phyloP scores from a whole-genome alignment of 441 rosid genomes.

The Cnidoscolus chayamansa region DNA sequence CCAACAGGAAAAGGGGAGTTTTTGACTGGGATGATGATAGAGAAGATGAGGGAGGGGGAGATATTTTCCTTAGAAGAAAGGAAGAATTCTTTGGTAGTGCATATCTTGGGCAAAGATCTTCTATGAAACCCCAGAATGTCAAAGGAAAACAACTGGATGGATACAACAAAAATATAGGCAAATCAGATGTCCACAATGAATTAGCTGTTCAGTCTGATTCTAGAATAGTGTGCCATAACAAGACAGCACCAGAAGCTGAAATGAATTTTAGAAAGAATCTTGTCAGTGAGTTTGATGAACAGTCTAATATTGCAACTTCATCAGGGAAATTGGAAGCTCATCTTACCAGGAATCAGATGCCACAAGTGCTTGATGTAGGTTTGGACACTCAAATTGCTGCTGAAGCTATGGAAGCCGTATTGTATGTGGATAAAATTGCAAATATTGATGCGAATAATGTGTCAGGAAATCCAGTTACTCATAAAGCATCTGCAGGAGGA shows the following conservation, averaged over 20 bases:
- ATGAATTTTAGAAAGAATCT: conserved; percentile 41
- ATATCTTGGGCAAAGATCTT: conserved; percentile 30
- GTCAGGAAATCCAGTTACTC: conserved; percentile 23
- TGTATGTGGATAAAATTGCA: conserved; percentile 37
- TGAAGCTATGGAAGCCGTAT: conserved; percentile 78
- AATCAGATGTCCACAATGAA: conserved; percentile 32
- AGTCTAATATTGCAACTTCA: conserved; percentile 24
- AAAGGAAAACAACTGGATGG: conserved; percentile 30
- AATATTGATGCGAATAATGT: conserved; percentile 25
- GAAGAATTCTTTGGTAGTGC: conserved; percentile 48
- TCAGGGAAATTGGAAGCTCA: conserved; percentile 30
- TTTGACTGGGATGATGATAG: conserved; percentile 80
- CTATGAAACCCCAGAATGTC: conserved; percentile 31
- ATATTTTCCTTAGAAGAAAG: conserved; percentile 58
- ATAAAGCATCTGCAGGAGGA: conserved; percentile 28
- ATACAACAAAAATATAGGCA: conserved; percentile 26
- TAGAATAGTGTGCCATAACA: conserved; percentile 28
- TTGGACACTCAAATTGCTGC: conserved; percentile 88
- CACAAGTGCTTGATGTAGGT: conserved; percentile 50
- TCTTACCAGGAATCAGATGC: conserved; percentile 26
- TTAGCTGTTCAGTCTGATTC: conserved; percentile 47
- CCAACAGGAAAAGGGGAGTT: conserved; percentile 26
- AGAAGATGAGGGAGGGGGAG: conserved; percentile 96
- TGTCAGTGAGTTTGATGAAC: conserved; percentile 42
- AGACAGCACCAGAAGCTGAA: conserved; percentile 30